These are phyloP conservation scores for Monilinia fructicola DNA, from an alignment of 2,329 filamentous ascomycete genomes.

Conservation along the genomic window DNA sequence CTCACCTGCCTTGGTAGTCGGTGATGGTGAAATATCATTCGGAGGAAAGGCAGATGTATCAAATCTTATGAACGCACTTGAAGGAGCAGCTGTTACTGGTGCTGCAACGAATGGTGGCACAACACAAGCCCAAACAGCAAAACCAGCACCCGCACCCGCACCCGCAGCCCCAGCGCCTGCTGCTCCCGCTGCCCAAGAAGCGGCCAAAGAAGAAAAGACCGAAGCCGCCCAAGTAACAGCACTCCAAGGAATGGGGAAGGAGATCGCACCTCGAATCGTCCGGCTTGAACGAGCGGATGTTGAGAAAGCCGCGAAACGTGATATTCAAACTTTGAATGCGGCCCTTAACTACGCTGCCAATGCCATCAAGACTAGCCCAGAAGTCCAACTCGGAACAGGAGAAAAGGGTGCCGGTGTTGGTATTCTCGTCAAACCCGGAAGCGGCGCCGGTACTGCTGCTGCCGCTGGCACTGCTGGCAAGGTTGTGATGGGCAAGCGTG, in stretches of 20 bases:
- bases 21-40: slow-evolving; percentile 25
- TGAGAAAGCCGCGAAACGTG: slow-evolving; percentile 43
- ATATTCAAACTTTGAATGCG: slow-evolving; percentile 49
- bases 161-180: slow-evolving; percentile 15
- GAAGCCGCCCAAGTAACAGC: slow-evolving; percentile 22
- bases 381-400: slow-evolving; percentile 50
- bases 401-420: slow-evolving; percentile 39
- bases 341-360: slow-evolving; percentile 49
- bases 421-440: slow-evolving; percentile 16
- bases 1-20: slow-evolving; percentile 23
- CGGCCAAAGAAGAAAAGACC: slow-evolving; percentile 19
- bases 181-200: slow-evolving; percentile 20
- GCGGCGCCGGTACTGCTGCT: neutral
- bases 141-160: slow-evolving; percentile 12
- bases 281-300: slow-evolving; percentile 15
- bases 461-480: slow-evolving; percentile 13
- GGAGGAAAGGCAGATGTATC: slow-evolving; percentile 22
- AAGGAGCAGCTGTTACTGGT: neutral
- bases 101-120: slow-evolving; percentile 7
- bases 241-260: slow-evolving; percentile 24
- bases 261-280: slow-evolving; percentile 23
- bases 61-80: slow-evolving; percentile 20
- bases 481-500: slow-evolving; percentile 22
- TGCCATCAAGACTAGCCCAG: slow-evolving; percentile 48
- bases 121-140: slow-evolving; percentile 5